Conservation (phyloP, 345 rosid species). For the Boechera divaricarpa region DNA sequence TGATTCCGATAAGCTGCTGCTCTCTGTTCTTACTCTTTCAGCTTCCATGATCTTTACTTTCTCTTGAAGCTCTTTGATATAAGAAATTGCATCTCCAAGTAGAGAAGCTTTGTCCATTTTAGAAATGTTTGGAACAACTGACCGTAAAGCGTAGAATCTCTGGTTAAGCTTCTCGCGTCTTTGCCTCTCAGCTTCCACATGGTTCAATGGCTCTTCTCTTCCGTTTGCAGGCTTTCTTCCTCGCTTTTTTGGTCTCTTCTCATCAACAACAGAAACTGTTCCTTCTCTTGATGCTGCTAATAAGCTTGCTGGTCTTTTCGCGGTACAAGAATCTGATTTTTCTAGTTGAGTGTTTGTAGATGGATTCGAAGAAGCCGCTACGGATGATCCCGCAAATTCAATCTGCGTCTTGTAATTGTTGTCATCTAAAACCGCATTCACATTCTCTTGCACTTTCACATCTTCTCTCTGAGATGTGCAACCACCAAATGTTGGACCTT, state of each 20-base stretch:
- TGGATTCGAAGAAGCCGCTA: conserved; percentile 59
- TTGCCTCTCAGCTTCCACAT: conserved; percentile 98
- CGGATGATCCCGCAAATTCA: conserved; percentile 59
- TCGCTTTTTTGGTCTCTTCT: conserved; percentile 82
- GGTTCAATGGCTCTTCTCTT: conserved; percentile 95
- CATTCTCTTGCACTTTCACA: conserved; percentile 55
- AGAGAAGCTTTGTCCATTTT: conserved; percentile 99
- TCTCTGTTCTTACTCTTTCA: conserved; percentile 61
- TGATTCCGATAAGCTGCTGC: conserved; percentile 54
- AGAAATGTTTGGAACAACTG: conserved; percentile 98
- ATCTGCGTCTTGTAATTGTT: conserved; percentile 64
- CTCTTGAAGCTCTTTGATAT: conserved; percentile 92
- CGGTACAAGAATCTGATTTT: conserved; percentile 71
- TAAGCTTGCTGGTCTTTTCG: conserved; percentile 49
- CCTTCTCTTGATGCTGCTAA: conserved; percentile 22
- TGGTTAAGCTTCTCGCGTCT: conserved; percentile 96
- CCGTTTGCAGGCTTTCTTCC: conserved; percentile 99
- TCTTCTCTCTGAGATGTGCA: conserved; percentile 53
- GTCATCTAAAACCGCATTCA: conserved; percentile 57
- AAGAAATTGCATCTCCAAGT: conserved; percentile 90
- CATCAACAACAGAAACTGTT: conserved; percentile 49
- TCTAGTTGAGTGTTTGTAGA: conserved; percentile 57
- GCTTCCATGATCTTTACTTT: conserved; percentile 79
- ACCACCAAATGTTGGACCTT: conserved; percentile 52
- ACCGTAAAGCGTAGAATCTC: conserved; percentile 85